Evolutionary conservation across 2,329 filamentous ascomycete genomes (phyloP).

Genomic region (Hirsutella rhossiliensis): DNA sequence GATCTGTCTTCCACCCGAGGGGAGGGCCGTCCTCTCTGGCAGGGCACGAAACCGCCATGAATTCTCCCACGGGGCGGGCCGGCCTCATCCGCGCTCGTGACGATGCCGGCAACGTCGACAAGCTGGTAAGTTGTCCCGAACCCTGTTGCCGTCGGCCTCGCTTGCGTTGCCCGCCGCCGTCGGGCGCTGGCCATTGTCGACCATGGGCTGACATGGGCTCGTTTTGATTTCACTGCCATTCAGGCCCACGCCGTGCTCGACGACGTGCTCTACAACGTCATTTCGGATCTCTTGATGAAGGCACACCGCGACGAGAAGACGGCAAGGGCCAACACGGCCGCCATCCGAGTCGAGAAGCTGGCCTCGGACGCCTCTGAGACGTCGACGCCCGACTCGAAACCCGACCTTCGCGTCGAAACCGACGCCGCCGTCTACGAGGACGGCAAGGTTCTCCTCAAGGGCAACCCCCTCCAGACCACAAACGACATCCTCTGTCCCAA

Average conservation of each 20-base stretch:
- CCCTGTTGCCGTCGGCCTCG: constrained; percentile 5
- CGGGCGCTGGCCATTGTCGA: neutral
- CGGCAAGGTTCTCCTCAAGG: constrained; percentile 55
- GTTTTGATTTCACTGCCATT: neutral
- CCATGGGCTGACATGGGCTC: neutral
- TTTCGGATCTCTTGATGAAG: constrained; percentile 63
- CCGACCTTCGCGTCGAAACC: constrained; percentile 49
- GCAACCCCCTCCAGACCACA: constrained; percentile 60
- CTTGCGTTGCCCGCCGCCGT: neutral
- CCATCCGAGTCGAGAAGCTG: constrained; percentile 52
- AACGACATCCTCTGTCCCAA: constrained; percentile 61
- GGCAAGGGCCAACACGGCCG: constrained; percentile 53
- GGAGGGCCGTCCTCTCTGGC: constrained; percentile 2
- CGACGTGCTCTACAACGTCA: constrained; percentile 63
- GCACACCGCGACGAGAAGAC: constrained; percentile 71
- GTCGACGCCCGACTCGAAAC: constrained; percentile 38
- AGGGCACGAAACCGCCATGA: constrained; percentile 17
- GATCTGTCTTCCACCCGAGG: constrained; percentile 5
- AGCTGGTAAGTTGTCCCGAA: constrained; percentile 45
- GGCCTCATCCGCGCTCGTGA: constrained; percentile 43
- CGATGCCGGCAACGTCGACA: constrained; percentile 41
- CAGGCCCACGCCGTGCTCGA: constrained; percentile 58
- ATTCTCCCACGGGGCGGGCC: constrained; percentile 38
- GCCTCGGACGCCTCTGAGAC: constrained; percentile 42
- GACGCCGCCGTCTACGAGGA: constrained; percentile 60